Conservation (phyloP, 805 yeast genomes). For the Ascoidea asiatica region DNA sequence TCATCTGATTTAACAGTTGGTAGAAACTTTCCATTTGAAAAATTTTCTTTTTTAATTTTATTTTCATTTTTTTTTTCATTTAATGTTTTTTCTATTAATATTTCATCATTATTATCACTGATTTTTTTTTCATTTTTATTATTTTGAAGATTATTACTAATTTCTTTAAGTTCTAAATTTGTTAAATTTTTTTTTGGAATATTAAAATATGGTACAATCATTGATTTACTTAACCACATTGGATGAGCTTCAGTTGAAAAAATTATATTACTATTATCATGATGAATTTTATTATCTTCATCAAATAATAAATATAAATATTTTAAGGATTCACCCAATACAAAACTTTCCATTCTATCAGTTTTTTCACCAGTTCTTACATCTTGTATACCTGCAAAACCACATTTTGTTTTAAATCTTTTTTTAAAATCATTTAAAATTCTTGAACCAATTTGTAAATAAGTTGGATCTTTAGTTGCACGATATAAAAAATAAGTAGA, state of each 20-base stretch:
- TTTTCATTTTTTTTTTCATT: too few species aligned
- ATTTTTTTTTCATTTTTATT: too few species aligned
- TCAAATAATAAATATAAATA: constrained; percentile 74
- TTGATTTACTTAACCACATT: constrained; percentile 44
- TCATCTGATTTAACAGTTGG: too few species aligned
- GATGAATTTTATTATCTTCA: constrained; percentile 39
- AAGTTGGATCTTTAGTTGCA: constrained; percentile 80
- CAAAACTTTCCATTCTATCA: constrained; percentile 87
- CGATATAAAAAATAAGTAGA: constrained; percentile 73
- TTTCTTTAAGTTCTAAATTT: too few species aligned
- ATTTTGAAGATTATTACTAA: too few species aligned
- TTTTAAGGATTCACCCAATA: constrained; percentile 75
- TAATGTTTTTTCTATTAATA: too few species aligned
- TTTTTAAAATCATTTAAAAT: constrained; percentile 41
- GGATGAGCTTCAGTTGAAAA: constrained; percentile 93
- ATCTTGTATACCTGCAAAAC: constrained; percentile 68
- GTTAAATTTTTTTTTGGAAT: not conserved
- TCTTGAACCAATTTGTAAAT: constrained; percentile 59
- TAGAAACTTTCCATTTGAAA: too few species aligned
- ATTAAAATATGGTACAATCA: constrained; percentile 16
- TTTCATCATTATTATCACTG: too few species aligned
- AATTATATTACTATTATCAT: constrained; percentile 24
- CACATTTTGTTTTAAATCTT: constrained; percentile 51
- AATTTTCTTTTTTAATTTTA: not conserved
- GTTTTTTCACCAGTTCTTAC: constrained; percentile 47